A percentile compares a stretch with the other conserved stretches of the same genome.
Conservation (phyloP, 169 alveolate species). For the Condylostoma magnum region DNA sequence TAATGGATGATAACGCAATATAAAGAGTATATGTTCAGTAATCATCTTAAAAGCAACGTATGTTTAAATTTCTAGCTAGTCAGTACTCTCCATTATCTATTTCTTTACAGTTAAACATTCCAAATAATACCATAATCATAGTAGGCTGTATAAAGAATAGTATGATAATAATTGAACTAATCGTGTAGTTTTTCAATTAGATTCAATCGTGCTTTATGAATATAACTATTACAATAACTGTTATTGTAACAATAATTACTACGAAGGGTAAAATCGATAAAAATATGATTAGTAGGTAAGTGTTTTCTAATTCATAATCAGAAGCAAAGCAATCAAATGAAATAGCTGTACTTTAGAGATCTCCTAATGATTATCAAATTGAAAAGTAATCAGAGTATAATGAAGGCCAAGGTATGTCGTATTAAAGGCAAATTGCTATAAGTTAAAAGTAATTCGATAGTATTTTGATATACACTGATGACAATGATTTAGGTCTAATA, state of each 20-base stretch:
- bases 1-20: constrained; percentile 39
- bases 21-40: constrained; percentile 10
- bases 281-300: background rate
- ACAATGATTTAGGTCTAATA: background rate
- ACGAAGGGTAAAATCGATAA: background rate
- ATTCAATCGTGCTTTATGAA: background rate
- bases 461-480: constrained; percentile 11
- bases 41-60: constrained; percentile 23
- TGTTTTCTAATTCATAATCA: background rate
- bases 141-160: constrained; percentile 54
- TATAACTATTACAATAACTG: background rate
- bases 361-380: background rate
- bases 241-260: background rate
- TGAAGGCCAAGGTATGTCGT: background rate
- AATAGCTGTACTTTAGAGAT: background rate
- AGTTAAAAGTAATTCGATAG: constrained; percentile 10
- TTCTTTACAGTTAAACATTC: constrained; percentile 32
- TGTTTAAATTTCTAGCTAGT: constrained; percentile 25
- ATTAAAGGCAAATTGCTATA: background rate
- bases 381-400: background rate
- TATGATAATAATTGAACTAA: constrained; percentile 35
- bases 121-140: constrained; percentile 30
- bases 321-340: constrained; percentile 14
- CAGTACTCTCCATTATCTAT: constrained; percentile 32
- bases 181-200: background rate